Conservation (phyloP, 495 filamentous ascomycete genomes). For the Penicillium macrosclerotiorum region DNA sequence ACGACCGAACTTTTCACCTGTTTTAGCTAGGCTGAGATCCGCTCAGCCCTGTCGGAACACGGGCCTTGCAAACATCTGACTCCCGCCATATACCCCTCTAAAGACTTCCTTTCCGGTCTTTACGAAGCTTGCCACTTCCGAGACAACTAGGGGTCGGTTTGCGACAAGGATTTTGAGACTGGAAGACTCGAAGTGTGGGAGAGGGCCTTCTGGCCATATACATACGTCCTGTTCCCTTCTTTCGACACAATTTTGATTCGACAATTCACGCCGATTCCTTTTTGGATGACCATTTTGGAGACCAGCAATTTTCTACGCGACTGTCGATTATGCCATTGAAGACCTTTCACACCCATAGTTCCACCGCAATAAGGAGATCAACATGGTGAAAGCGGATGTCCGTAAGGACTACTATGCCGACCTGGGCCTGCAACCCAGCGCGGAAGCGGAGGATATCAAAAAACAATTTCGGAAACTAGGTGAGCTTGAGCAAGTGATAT, state of each 20-base stretch:
- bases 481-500: slow-evolving; percentile 35
- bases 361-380: slow-evolving; percentile 21
- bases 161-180: no score
- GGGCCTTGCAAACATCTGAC: slow-evolving; percentile 18
- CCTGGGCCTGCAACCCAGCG: slow-evolving; percentile 63
- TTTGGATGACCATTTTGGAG: slow-evolving; percentile 16
- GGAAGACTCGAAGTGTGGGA: no score
- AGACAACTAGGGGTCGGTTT: background rate
- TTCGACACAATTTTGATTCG: slow-evolving; percentile 1
- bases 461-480: slow-evolving; percentile 84
- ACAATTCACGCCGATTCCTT: slow-evolving; percentile 1
- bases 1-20: slow-evolving; percentile 2
- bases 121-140: background rate
- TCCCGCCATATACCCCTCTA: slow-evolving; percentile 13
- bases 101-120: background rate
- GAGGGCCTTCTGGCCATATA: background rate
- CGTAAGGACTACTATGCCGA: slow-evolving; percentile 84
- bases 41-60: slow-evolving; percentile 19
- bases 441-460: slow-evolving; percentile 71
- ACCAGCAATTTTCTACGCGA: slow-evolving; percentile 9
- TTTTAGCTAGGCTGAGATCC: slow-evolving; percentile 9
- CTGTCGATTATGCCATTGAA: slow-evolving; percentile 20
- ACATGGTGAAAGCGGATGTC: slow-evolving; percentile 73
- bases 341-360: slow-evolving; percentile 1
- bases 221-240: slow-evolving; percentile 1